A percentile compares a stretch with the other conserved stretches of the same genome.
Conservation (phyloP, 768 basidiomycete genomes). For the Sarcodon aspratus region DNA sequence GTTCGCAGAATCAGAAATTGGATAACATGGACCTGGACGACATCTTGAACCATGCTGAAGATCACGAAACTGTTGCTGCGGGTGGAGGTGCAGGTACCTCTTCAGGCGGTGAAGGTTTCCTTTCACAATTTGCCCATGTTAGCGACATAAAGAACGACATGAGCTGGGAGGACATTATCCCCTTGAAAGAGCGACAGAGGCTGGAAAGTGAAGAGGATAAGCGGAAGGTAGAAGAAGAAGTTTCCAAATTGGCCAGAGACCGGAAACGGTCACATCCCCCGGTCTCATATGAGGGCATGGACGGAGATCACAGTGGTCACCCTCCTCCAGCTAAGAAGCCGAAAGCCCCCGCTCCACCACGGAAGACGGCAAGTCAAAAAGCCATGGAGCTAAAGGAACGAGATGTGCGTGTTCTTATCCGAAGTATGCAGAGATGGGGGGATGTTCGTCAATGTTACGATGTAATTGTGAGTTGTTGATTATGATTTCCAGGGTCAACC, state of each 20-base stretch:
- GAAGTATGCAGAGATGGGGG: constrained; percentile 96
- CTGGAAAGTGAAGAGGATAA: constrained; percentile 76
- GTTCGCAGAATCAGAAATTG: constrained; percentile 85
- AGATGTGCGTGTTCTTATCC: constrained; percentile 89
- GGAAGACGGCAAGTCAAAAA: constrained; percentile 89
- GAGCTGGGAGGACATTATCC: constrained; percentile 99
- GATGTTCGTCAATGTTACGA: constrained; percentile 94
- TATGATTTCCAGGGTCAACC: constrained; percentile 1
- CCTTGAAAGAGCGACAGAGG: constrained; percentile 78
- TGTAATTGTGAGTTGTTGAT: constrained; percentile 58
- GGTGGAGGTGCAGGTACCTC: constrained; percentile 81
- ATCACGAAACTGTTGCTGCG: constrained; percentile 86
- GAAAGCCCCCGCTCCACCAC: constrained; percentile 55
- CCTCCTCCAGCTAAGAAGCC: constrained; percentile 63
- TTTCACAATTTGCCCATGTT: constrained; percentile 89
- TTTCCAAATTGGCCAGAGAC: constrained; percentile 55
- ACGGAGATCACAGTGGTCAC: constrained; percentile 62
- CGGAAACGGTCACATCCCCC: constrained; percentile 80
- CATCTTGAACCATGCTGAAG: constrained; percentile 92
- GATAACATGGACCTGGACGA: constrained; percentile 99
- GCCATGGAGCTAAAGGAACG: constrained; percentile 96
- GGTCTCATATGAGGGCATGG: constrained; percentile 91
- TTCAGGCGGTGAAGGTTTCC: constrained; percentile 94
- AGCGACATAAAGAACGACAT: constrained; percentile 99
- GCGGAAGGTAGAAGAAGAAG: constrained; percentile 59